Conservation (phyloP, 2,329 filamentous ascomycete species). For the Microdochium paspali region DNA sequence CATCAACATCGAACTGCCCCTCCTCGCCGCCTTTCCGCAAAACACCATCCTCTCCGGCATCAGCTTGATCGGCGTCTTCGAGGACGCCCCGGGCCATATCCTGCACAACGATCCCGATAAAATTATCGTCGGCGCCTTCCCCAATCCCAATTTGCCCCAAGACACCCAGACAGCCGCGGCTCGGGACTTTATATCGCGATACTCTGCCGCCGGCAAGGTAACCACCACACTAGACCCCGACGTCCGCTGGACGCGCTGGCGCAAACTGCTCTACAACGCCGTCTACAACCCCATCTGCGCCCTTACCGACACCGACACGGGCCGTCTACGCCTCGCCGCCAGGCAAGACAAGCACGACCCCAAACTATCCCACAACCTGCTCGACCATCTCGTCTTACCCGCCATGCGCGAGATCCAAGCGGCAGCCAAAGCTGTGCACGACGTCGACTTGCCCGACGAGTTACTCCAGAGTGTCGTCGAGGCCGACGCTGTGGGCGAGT, state of each 20-base stretch:
- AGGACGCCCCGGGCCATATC: slow-evolving; percentile 35
- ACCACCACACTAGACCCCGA: slow-evolving; percentile 28
- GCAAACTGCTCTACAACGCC: slow-evolving; percentile 41
- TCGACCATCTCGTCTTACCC: slow-evolving; percentile 33
- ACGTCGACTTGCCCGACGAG: slow-evolving; percentile 26
- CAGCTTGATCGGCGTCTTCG: slow-evolving; percentile 39
- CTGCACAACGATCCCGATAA: slow-evolving; percentile 41
- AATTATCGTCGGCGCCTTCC: slow-evolving; percentile 40
- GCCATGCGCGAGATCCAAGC: slow-evolving; percentile 42
- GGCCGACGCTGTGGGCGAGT: slow-evolving; percentile 36
- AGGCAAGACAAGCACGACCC: background rate
- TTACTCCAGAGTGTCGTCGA: slow-evolving; percentile 34
- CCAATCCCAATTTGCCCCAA: slow-evolving; percentile 19
- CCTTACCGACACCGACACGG: slow-evolving; percentile 39
- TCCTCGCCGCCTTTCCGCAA: slow-evolving; percentile 36
- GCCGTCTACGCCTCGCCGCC: slow-evolving; percentile 32
- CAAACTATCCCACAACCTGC: slow-evolving; percentile 29
- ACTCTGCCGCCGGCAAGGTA: slow-evolving; percentile 34
- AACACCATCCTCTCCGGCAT: slow-evolving; percentile 45
- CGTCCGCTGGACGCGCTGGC: slow-evolving; percentile 34
- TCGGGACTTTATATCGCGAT: slow-evolving; percentile 33
- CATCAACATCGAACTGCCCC: slow-evolving; percentile 50
- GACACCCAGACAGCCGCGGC: slow-evolving; percentile 19
- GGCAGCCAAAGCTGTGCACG: slow-evolving; percentile 31
- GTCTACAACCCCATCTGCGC: slow-evolving; percentile 43